Conservation (phyloP, 2,329 filamentous ascomycete species). For the Reticulascus tulasneorum region DNA sequence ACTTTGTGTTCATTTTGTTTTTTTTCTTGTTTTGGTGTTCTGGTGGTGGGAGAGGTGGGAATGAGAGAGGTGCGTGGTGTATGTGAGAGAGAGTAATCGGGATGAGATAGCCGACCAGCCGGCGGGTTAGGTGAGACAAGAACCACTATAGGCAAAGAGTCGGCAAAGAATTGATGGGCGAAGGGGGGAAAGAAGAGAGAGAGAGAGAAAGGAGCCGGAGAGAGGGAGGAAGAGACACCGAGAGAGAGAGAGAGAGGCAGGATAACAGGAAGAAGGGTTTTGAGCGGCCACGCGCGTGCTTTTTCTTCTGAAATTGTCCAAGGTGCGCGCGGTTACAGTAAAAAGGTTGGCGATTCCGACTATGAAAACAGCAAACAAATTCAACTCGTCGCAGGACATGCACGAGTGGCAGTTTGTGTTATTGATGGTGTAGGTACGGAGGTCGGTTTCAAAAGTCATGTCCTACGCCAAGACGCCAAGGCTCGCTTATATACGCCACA, state of each 20-base stretch:
- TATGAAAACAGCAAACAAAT: no score
- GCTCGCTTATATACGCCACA: no score
- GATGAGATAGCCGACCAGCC: constrained; percentile 10
- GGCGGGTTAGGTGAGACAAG: constrained; percentile 12
- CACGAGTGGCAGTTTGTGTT: constrained; percentile 4
- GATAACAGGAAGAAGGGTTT: no score
- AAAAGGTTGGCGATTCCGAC: no score
- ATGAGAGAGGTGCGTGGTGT: neutral
- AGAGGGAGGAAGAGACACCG: constrained; percentile 4
- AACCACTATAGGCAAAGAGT: constrained; percentile 7
- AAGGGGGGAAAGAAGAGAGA: neutral
- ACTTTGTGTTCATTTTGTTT: constrained; percentile 27
- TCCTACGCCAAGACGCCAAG: no score
- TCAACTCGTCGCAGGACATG: no score
- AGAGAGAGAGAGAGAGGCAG: constrained; percentile 2
- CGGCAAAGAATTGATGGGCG: constrained; percentile 5
- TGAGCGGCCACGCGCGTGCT: no score
- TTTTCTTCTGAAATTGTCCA: no score
- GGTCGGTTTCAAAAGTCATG: no score
- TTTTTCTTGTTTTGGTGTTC: constrained; percentile 11
- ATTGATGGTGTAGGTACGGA: constrained; percentile 5
- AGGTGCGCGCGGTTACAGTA: no score
- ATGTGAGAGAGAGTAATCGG: neutral
- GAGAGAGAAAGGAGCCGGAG: constrained; percentile 1
- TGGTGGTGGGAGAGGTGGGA: neutral